Conservation (phyloP, 805 yeast species). For the Tetrapisispora arboricola region DNA sequence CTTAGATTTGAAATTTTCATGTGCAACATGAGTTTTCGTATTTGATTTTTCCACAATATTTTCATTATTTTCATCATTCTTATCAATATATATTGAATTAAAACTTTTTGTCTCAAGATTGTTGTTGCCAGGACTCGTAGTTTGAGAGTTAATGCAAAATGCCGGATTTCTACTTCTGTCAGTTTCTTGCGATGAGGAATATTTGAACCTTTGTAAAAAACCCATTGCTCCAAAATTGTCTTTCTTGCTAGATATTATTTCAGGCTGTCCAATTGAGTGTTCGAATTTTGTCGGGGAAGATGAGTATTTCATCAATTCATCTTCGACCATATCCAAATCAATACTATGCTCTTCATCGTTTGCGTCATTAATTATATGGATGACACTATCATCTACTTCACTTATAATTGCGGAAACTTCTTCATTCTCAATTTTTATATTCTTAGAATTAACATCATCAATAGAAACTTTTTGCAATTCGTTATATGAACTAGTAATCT, state of each 20-base stretch:
- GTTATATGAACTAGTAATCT: conserved; percentile 18
- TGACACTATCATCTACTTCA: conserved; percentile 1
- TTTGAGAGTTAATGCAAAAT: not conserved
- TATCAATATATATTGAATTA: not conserved
- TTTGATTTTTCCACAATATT: no score
- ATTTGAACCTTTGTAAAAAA: not conserved
- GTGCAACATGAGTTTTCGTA: not conserved
- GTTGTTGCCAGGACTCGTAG: not conserved
- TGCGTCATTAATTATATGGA: not conserved
- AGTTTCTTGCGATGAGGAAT: not conserved
- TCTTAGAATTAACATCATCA: no score
- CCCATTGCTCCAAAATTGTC: not conserved
- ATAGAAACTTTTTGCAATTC: no score
- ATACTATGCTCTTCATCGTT: not conserved
- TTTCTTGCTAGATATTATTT: not conserved
- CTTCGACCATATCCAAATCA: not conserved
- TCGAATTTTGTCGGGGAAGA: not conserved
- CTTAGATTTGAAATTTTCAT: not conserved
- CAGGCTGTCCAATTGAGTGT: not conserved
- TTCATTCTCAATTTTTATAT: conserved; percentile 2
- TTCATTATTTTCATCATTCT: not conserved
- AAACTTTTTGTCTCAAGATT: not conserved
- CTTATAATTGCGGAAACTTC: conserved; percentile 11
- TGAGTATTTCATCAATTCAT: not conserved
- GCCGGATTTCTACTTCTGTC: not conserved